These are phyloP conservation scores for Urostyla sp. DNA, from an alignment of 73 alveolate genomes.

Conservation along the genomic window DNA sequence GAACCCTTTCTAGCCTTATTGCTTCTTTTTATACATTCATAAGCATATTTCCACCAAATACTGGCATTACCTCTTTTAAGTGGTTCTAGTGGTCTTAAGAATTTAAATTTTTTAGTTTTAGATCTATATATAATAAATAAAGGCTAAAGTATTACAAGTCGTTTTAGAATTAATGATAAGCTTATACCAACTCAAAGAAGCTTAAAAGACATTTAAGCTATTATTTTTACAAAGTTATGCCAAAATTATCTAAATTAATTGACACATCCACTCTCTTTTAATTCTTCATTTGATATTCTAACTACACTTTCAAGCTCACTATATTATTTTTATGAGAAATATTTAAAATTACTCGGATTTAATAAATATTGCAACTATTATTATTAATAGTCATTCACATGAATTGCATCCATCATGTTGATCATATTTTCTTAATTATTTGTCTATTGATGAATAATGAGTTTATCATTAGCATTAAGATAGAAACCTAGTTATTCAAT, in stretches of 20 bases:
- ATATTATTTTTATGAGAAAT: neutral
- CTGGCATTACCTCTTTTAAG: neutral
- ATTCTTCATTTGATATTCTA: slow-evolving; percentile 13
- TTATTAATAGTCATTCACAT: neutral
- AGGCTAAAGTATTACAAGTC: neutral
- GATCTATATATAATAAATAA: neutral
- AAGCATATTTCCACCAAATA: slow-evolving; percentile 42
- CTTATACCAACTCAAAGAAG: slow-evolving; percentile 21
- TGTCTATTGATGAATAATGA: slow-evolving; percentile 28
- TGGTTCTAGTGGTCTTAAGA: slow-evolving; percentile 3
- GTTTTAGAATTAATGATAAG: neutral
- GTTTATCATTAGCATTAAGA: slow-evolving; percentile 19
- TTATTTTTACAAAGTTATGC: neutral
- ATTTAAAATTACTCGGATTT: slow-evolving; percentile 30
- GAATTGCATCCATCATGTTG: slow-evolving; percentile 4
- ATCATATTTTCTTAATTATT: neutral
- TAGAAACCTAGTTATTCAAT: slow-evolving; percentile 31
- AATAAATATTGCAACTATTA: neutral
- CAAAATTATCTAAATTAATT: neutral
- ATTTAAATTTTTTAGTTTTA: slow-evolving; percentile 33
- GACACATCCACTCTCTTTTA: slow-evolving; percentile 2
- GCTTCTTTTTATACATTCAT: slow-evolving; percentile 23
- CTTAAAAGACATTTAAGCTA: slow-evolving; percentile 30
- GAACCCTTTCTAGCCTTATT: slow-evolving; percentile 42
- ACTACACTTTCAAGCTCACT: slow-evolving; percentile 6